Evolutionary conservation across 345 rosid genomes (phyloP).

Genomic region (Eutrema japonicum): DNA sequence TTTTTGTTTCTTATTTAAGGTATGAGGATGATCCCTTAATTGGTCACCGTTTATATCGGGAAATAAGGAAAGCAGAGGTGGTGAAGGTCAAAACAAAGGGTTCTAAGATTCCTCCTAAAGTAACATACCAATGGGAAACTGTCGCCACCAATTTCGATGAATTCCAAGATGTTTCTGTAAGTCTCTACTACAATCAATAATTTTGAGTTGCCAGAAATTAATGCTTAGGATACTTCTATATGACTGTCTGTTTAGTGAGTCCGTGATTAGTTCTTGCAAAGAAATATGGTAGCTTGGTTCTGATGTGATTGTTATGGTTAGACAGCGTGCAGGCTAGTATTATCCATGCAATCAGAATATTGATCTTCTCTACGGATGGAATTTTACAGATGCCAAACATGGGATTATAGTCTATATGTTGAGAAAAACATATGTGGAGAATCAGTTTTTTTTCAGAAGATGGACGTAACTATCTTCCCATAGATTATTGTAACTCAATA

Average conservation of each 20-base stretch:
- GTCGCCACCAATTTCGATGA: slow-evolving; percentile 97
- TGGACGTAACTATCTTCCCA: slow-evolving; percentile 30
- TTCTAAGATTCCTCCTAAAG: slow-evolving; percentile 66
- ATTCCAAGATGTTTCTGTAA: slow-evolving; percentile 84
- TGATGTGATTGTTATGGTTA: slow-evolving; percentile 32
- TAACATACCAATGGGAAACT: slow-evolving; percentile 94
- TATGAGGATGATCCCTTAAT: slow-evolving; percentile 91
- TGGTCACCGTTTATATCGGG: slow-evolving; percentile 96
- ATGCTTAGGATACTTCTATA: slow-evolving; percentile 15
- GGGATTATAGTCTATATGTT: slow-evolving; percentile 23
- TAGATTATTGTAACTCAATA: neutral
- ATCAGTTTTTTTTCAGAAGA: slow-evolving; percentile 1
- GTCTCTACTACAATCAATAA: slow-evolving; percentile 32
- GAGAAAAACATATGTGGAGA: slow-evolving; percentile 14
- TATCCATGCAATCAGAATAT: slow-evolving; percentile 9
- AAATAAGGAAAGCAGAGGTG: slow-evolving; percentile 81
- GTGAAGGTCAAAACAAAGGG: slow-evolving; percentile 82
- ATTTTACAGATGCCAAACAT: slow-evolving; percentile 14
- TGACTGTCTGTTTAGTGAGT: slow-evolving; percentile 17
- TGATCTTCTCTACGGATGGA: slow-evolving; percentile 22
- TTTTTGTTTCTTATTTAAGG: slow-evolving; percentile 58
- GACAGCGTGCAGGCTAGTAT: slow-evolving; percentile 26
- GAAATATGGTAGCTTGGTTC: slow-evolving; percentile 31
- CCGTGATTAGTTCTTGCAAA: slow-evolving; percentile 2
- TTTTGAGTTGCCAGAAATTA: slow-evolving; percentile 4